Evolutionary conservation across 768 basidiomycete genomes (phyloP).

Genomic region (Calocera cornea): DNA sequence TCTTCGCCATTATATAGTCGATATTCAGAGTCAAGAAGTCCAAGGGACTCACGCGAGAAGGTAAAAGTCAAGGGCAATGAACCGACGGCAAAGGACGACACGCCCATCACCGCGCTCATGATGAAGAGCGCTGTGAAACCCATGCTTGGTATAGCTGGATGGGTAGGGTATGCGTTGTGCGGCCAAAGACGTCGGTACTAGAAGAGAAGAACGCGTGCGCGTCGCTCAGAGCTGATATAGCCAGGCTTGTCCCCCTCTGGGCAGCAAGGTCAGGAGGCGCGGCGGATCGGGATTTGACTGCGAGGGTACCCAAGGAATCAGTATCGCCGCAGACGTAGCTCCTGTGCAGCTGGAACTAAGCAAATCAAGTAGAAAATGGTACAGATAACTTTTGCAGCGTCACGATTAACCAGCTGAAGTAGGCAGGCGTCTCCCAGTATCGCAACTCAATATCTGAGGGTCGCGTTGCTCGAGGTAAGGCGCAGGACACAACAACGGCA

Average conservation of each 20-base stretch:
- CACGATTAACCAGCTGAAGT: too few relatives aligned
- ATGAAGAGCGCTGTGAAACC: not conserved
- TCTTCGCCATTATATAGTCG: conserved; percentile 27
- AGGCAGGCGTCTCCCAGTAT: too few relatives aligned
- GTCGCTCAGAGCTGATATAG: not conserved
- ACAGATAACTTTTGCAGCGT: too few relatives aligned
- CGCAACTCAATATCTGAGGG: too few relatives aligned
- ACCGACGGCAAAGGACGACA: not conserved
- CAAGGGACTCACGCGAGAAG: conserved; percentile 3
- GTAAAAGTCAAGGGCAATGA: conserved; percentile 2
- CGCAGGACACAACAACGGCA: too few relatives aligned
- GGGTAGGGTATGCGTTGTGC: not conserved
- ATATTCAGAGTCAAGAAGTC: not conserved
- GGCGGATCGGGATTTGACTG: not conserved
- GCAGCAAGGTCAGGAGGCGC: not conserved
- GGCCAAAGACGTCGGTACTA: not conserved
- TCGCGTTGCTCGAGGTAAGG: too few relatives aligned
- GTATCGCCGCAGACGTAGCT: not conserved
- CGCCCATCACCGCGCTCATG: conserved; percentile 3
- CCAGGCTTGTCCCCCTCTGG: not conserved
- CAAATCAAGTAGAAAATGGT: not conserved
- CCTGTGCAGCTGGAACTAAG: not conserved
- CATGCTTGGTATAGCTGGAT: not conserved
- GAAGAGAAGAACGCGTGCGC: not conserved
- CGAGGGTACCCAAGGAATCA: not conserved